Conservation (phyloP, 163 green algal genomes). For the Trebouxia gelatinosa region DNA sequence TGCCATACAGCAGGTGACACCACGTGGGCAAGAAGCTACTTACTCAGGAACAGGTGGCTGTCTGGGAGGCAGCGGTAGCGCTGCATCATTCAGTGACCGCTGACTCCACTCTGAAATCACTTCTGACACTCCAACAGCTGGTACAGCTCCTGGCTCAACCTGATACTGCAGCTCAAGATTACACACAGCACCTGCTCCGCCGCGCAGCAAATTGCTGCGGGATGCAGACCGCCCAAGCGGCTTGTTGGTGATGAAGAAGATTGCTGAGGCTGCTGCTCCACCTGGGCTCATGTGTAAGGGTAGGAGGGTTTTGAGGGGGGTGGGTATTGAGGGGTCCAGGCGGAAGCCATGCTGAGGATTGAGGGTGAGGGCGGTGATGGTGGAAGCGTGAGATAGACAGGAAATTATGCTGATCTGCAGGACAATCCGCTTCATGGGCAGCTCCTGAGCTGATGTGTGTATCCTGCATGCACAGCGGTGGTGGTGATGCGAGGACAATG, state of each 20-base stretch:
- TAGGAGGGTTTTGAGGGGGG: not conserved
- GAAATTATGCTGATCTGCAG: conserved; percentile 23
- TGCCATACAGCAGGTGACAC: too few relatives aligned
- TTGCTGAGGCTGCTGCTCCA: not conserved
- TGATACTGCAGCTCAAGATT: conserved; percentile 12
- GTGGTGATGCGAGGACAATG: too few relatives aligned
- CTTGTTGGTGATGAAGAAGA: conserved; percentile 15
- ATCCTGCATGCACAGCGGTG: conserved; percentile 26
- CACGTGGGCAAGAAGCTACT: not conserved
- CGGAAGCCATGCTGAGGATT: conserved; percentile 26
- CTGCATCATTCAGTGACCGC: not conserved
- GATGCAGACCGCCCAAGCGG: not conserved
- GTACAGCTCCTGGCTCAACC: too few relatives aligned
- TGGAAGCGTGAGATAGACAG: conserved; percentile 18
- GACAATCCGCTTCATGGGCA: conserved; percentile 24
- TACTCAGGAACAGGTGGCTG: not conserved
- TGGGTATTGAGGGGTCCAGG: not conserved
- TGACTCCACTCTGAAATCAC: not conserved
- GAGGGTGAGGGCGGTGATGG: not conserved
- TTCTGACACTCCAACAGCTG: not conserved
- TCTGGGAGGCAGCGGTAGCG: not conserved
- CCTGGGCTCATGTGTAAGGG: not conserved
- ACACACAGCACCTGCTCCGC: not conserved
- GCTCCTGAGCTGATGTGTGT: conserved; percentile 23
- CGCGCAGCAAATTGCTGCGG: not conserved